Percentiles rank a stretch among this genome's conserved stretches.
Evolutionary conservation across 139 green algal genomes (phyloP).

Genomic region (Ostreobium quekettii): DNA sequence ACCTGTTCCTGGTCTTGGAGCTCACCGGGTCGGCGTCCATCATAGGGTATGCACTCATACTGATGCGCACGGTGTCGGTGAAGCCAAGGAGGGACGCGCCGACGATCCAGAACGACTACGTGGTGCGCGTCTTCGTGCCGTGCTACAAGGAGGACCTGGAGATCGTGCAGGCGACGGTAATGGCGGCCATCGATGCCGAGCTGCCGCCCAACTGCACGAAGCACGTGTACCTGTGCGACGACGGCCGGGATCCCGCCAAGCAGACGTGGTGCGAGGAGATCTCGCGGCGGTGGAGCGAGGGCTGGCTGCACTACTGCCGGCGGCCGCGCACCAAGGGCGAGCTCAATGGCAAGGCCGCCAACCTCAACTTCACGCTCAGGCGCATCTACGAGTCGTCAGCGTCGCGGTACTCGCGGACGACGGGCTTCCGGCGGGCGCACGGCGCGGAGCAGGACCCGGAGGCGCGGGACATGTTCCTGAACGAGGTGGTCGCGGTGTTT

Average conservation of each 20-base stretch:
- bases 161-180: conserved; percentile 23
- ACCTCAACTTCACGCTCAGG: conserved; percentile 59
- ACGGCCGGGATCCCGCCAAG: conserved; percentile 12
- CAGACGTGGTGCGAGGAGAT: conserved; percentile 10
- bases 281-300: conserved; percentile 15
- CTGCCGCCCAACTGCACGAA: conserved; percentile 19
- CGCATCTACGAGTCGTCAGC: conserved; percentile 37
- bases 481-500: conserved; percentile 57
- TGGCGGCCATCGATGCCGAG: conserved; percentile 3
- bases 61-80: neutral
- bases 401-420: neutral
- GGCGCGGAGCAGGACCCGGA: neutral
- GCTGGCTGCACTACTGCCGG: neutral
- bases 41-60: neutral
- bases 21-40: neutral
- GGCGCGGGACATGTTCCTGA: conserved; percentile 28
- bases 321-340: conserved; percentile 26
- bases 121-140: conserved; percentile 34
- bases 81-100: neutral
- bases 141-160: conserved; percentile 43
- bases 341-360: conserved; percentile 78
- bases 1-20: neutral
- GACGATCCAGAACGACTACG: conserved; percentile 22
- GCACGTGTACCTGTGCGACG: conserved; percentile 23
- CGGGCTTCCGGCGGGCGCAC: neutral